phyloP scores from a whole-genome alignment of 2,329 filamentous ascomycete genomes.

The Plenodomus tracheiphilus region DNA sequence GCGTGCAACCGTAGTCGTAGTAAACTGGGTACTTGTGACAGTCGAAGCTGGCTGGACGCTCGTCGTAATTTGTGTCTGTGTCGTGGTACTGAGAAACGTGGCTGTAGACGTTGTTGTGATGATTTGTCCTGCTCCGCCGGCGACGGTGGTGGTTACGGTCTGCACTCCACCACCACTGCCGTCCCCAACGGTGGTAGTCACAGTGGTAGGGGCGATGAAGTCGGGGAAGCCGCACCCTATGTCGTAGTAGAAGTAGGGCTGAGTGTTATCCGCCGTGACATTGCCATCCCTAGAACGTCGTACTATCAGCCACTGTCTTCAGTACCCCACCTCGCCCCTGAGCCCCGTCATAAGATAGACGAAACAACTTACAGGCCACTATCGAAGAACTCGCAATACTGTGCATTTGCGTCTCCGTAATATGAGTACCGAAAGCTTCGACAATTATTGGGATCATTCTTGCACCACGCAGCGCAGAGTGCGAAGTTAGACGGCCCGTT shows the following conservation, averaged over 20 bases:
- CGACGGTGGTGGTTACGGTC: constrained; percentile 1
- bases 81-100: too few species aligned
- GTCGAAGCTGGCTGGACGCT: too few species aligned
- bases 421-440: constrained; percentile 24
- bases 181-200: background rate
- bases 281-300: constrained; percentile 15
- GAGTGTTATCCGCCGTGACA: constrained; percentile 11
- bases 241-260: constrained; percentile 25
- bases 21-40: too few species aligned
- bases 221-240: constrained; percentile 17
- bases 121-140: constrained; percentile 1
- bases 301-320: too few species aligned
- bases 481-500: constrained; percentile 17
- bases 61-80: too few species aligned
- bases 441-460: constrained; percentile 15
- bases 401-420: constrained; percentile 15
- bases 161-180: background rate
- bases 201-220: constrained; percentile 4
- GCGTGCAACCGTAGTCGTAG: too few species aligned
- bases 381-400: constrained; percentile 30
- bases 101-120: background rate
- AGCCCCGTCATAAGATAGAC: too few species aligned
- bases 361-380: constrained; percentile 15
- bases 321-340: too few species aligned
- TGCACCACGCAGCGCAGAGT: constrained; percentile 25